phyloP scores from a whole-genome alignment of 257 asterid species.

The Capsicum baccatum region DNA sequence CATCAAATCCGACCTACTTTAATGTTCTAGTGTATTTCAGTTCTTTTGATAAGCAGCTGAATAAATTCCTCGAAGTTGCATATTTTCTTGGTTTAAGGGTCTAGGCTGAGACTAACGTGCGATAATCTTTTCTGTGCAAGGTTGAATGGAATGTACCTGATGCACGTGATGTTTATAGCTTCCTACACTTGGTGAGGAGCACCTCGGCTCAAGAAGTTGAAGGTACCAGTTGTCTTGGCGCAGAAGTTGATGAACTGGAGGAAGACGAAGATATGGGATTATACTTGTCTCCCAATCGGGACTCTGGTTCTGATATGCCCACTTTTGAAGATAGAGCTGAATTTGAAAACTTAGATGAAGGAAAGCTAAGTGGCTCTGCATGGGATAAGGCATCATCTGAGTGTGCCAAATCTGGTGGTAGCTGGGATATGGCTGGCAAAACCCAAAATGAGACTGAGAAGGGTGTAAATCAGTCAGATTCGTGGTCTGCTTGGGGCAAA shows the following conservation, averaged over 20 bases:
- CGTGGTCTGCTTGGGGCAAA: conserved; percentile 56
- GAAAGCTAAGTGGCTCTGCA: conserved; percentile 34
- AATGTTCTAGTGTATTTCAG: conserved; percentile 2
- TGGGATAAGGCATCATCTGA: conserved; percentile 43
- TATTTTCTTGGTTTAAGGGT: neutral
- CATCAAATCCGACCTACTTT: neutral
- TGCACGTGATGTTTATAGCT: conserved; percentile 75
- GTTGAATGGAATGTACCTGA: conserved; percentile 60
- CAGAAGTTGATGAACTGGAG: conserved; percentile 71
- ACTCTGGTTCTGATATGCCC: conserved; percentile 66
- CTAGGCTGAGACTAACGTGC: conserved; percentile 11
- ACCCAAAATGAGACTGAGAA: conserved; percentile 21
- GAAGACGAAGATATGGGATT: conserved; percentile 60
- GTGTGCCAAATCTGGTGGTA: conserved; percentile 35
- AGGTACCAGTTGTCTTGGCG: conserved; percentile 77
- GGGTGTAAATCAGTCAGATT: conserved; percentile 27
- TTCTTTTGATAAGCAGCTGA: conserved; percentile 12
- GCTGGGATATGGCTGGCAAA: conserved; percentile 31
- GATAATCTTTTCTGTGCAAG: conserved; percentile 42
- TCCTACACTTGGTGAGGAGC: conserved; percentile 78
- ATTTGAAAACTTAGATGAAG: conserved; percentile 36
- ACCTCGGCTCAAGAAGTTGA: conserved; percentile 55
- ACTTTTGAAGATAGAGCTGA: conserved; percentile 73
- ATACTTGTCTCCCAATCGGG: conserved; percentile 76
- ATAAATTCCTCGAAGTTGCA: neutral